Base-by-base conservation (phyloP, 768 basidiomycete species). In the Pulveroboletus sp. region DNA sequence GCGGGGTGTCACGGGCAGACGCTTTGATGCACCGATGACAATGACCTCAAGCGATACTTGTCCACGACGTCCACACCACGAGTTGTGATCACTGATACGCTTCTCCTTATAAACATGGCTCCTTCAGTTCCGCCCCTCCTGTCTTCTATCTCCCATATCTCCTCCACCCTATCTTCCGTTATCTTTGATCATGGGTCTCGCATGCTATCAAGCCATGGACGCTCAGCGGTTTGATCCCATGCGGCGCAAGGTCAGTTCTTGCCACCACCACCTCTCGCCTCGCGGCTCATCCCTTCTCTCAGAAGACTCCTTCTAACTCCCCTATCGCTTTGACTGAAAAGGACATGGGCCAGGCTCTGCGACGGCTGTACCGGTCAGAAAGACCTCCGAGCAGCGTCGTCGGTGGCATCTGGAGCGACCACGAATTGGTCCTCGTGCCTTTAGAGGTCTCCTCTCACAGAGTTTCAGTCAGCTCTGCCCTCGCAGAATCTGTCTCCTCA, bases 351-450 rank as follows among this genome's bases (percentile, higher is more conserved):
- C 66, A 68, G 40, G 12, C 57, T 46, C 37, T 68, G 18, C 50
- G 66, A 38, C 63, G 61, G 12, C 27, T 54, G 1, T 55, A 63
- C 18, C 63, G 57, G 3, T 52, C 58, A 26, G 52, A 57, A 33
- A 39, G 50, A 2, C 55, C 61, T 18, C 49, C 51, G 8, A 56
- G 31, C 33, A 51, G 47, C 6, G 57, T 55, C 43, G 63, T 68
- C 5, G 66, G 68, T 14, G 66, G 68, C 17, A 47, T 68, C 11
- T 68, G 66, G 66, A 61, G 64, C 27, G 68, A 68, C 62, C 68
- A 68, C 28, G 66, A 68, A 49, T 40, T 69, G 30, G 66, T 68
- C 50, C 56, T 69, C 49, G 58, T 68, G 35, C 68, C 68, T 27
- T 46, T 68, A 8, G 64, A 61, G 3, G 63, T 66, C 8, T 42